These are phyloP conservation scores for Agaricales sp. DNA, from an alignment of 1,284 basidiomycete species.

Conservation along the genomic window DNA sequence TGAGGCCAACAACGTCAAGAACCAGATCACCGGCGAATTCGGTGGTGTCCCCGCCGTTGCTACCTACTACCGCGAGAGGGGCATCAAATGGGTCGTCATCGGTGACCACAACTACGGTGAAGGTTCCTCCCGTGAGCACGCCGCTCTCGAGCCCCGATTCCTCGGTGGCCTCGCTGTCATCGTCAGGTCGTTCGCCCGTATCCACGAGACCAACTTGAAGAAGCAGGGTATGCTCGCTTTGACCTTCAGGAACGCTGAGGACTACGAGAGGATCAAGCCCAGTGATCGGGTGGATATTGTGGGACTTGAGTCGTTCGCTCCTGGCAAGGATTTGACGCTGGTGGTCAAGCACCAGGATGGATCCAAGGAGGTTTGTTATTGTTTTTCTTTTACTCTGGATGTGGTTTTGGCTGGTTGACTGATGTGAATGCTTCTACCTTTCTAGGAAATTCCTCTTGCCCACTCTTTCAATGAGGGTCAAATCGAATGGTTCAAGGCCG, in stretches of 20 bases:
- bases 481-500: constrained; percentile 93
- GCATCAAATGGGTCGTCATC: constrained; percentile 93
- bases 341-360: constrained; percentile 79
- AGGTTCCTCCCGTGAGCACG: constrained; percentile 96
- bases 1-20: constrained; percentile 94
- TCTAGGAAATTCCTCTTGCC: constrained; percentile 56
- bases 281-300: constrained; percentile 79
- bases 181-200: constrained; percentile 91
- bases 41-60: constrained; percentile 80
- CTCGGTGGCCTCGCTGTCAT: constrained; percentile 95
- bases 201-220: constrained; percentile 98
- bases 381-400: constrained; percentile 17
- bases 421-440: too few relatives aligned
- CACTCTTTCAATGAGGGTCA: constrained; percentile 86
- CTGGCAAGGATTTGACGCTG: constrained; percentile 82
- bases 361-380: constrained; percentile 47
- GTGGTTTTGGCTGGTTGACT: constrained; percentile 8
- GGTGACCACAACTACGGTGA: constrained; percentile 97
- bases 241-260: constrained; percentile 79
- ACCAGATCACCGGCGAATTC: constrained; percentile 84
- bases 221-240: constrained; percentile 94
- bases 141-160: constrained; percentile 95
- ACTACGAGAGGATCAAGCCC: constrained; percentile 85
- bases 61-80: constrained; percentile 81
- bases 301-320: constrained; percentile 76